Conservation (phyloP, 352 stramenopile genomes). For the Pythium plurisporium region DNA sequence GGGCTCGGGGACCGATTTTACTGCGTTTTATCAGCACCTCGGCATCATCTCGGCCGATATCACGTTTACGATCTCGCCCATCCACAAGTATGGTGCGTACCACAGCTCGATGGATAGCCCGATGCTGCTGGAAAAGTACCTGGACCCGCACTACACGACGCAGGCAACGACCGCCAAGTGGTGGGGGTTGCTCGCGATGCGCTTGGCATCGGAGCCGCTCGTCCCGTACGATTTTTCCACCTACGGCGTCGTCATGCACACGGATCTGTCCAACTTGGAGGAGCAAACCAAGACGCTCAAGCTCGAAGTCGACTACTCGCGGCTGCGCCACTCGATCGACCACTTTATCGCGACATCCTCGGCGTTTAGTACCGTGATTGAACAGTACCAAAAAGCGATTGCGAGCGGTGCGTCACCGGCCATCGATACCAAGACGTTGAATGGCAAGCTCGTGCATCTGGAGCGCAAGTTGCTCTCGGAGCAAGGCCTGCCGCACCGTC, state of each 20-base stretch:
- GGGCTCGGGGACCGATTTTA: slow-evolving; percentile 69
- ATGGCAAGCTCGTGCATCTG: slow-evolving; percentile 41
- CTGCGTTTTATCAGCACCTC: slow-evolving; percentile 82
- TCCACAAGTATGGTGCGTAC: slow-evolving; percentile 58
- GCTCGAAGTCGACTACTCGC: slow-evolving; percentile 30
- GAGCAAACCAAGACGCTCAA: slow-evolving; percentile 19
- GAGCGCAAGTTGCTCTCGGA: slow-evolving; percentile 42
- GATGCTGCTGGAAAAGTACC: slow-evolving; percentile 38
- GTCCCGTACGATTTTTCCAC: slow-evolving; percentile 25
- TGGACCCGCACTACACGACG: slow-evolving; percentile 40
- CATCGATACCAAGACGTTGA: slow-evolving; percentile 23
- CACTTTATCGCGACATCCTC: slow-evolving; percentile 32
- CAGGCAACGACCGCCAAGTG: slow-evolving; percentile 33
- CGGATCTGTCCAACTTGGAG: slow-evolving; percentile 31
- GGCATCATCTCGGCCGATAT: slow-evolving; percentile 82
- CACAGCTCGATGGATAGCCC: slow-evolving; percentile 78
- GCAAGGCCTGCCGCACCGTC: slow-evolving; percentile 38
- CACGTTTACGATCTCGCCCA: slow-evolving; percentile 28
- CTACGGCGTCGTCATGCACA: slow-evolving; percentile 27
- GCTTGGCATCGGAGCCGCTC: slow-evolving; percentile 24
- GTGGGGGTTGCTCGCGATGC: slow-evolving; percentile 37
- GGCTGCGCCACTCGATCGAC: slow-evolving; percentile 36
- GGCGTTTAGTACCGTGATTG: slow-evolving; percentile 25
- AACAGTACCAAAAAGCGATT: slow-evolving; percentile 25
- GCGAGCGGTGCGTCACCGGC: background rate